Evolutionary conservation across 768 basidiomycete species (phyloP), one percentile per base, ranked within the genome.

Genomic region (Pholiota conissans): DNA sequence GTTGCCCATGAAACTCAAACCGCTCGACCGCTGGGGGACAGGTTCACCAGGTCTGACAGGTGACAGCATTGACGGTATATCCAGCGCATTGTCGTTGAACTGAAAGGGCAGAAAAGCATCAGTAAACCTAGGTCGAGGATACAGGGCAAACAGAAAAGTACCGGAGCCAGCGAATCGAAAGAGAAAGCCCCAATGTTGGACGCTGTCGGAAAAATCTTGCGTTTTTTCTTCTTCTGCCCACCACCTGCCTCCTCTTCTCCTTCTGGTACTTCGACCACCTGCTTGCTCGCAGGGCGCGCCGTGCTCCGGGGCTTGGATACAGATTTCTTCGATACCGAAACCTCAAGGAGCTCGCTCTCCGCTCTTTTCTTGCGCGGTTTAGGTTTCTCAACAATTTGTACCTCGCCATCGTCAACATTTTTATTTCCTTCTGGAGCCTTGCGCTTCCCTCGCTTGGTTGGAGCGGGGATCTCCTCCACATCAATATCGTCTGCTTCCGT

Each of bases 61-160:
- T 2, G 87, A 89, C 20, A 91, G 72, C 30, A 74, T 73, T 0
- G 82, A 85, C 10, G 89, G 89, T 63, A 91, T 91, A 52, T 83
- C 77, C 45, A 90, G 65, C 0, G 75, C 80, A 35, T 72, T 71
- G 34, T 73, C 74, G 20, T 64, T 74, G 63, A 73, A 58, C 74
- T 76, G 28, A 10, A 26, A 39, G 8, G 9, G 28, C 39, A 42
- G 40, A 53, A 30, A 60, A 34, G 28, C 49, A 52, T 49, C 42
- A 27, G 46, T 28, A 26, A 20, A 18, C 3, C 51, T 20, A 40
- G 57, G 40, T 29, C 5, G n/a, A n/a, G n/a, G n/a, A n/a, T n/a
- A n/a, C n/a, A 40, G 22, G 14, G 28, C 55, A 45, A 52, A 30
- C 63, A 63, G 42, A 58, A 80, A 81, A 68, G 73, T 32, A 52